Base-by-base conservation (phyloP, 2,329 filamentous ascomycete species). In the Clarireedia sp. region DNA sequence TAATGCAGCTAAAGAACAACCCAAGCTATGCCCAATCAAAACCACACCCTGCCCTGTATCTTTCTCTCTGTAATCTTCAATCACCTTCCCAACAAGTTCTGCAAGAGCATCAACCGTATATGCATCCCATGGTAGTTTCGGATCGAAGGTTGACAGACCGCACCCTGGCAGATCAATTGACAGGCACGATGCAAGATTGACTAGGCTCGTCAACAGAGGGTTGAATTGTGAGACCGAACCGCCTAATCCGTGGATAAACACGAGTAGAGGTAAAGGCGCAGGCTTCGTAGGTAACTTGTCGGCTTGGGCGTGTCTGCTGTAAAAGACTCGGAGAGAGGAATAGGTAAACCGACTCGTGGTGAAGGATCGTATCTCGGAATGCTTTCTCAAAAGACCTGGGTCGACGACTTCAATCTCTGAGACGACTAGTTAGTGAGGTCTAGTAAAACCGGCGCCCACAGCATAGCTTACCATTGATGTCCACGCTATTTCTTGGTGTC, bases 161-260 rank as follows among this genome's bases (percentile, higher is more conserved):
- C 91, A 95, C 40, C 94, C 94, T 1, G 94, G 92, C 3, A 96
- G 77, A 68, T 99, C 94, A 60, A 97, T 83, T 3, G 90, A 88
- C 40, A 95, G 78, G 68, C 91, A 95, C 48, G 90, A 86, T 12
- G 88, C 90, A 48, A 90, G 75, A 67, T 95, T 90, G 50, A 87
- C 81, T 48, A 99, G 77, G 69, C 89, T 94, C 19, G 83, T 86
- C 16, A 97, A 73, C 5, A 97, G 74, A 29, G 87, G 82, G 54
- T 89, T 80, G 67, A 96, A 97, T 67, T 97, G 94, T 10, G 90
- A 86, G 23, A 90, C 80, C 0, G 89, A 95, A 48, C 94, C 94
- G n/a, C 92, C 94, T 9, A 97, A 78, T 1, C 94, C 94, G 67
- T 97, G 94, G 56, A 97, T 78, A 67, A 95, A 96, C 44, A 97